These are phyloP conservation scores for Penicillium frequentans DNA, from an alignment of 2,329 filamentous ascomycete species.

Conservation along the genomic window DNA sequence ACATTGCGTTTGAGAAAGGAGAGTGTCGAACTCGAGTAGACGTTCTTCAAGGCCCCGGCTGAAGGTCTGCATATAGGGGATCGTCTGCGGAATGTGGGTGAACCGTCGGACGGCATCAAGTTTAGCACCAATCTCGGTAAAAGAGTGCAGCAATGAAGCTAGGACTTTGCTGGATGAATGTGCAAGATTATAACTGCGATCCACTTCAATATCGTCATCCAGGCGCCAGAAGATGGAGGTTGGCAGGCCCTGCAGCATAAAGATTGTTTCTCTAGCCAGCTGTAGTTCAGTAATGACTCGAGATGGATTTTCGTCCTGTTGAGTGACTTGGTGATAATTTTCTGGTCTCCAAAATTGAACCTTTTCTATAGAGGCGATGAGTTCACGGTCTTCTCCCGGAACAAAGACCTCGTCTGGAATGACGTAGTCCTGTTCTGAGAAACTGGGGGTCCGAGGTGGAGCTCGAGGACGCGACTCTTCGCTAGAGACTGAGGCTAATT, in stretches of 20 bases:
- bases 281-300: constrained; percentile 67
- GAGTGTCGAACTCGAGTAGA: constrained; percentile 59
- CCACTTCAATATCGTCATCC: constrained; percentile 35
- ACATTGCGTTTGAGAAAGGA: constrained; percentile 61
- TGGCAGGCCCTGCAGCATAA: constrained; percentile 78
- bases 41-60: constrained; percentile 61
- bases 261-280: constrained; percentile 72
- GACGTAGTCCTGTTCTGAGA: constrained; percentile 33
- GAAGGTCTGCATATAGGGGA: constrained; percentile 69
- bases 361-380: constrained; percentile 42
- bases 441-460: constrained; percentile 27
- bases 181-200: constrained; percentile 36
- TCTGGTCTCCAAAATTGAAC: constrained; percentile 51
- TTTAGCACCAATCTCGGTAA: constrained; percentile 50
- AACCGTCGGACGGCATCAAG: constrained; percentile 53
- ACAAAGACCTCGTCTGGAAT: constrained; percentile 36
- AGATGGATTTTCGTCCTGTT: constrained; percentile 20
- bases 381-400: constrained; percentile 28
- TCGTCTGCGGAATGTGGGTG: constrained; percentile 45
- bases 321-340: constrained; percentile 14
- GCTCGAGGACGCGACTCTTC: constrained; percentile 29
- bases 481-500: constrained; percentile 34
- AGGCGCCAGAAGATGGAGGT: constrained; percentile 66
- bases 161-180: constrained; percentile 36
- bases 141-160: constrained; percentile 38